Base-by-base conservation (phyloP, 2,329 filamentous ascomycete species). In the Remersonia thermophila region DNA sequence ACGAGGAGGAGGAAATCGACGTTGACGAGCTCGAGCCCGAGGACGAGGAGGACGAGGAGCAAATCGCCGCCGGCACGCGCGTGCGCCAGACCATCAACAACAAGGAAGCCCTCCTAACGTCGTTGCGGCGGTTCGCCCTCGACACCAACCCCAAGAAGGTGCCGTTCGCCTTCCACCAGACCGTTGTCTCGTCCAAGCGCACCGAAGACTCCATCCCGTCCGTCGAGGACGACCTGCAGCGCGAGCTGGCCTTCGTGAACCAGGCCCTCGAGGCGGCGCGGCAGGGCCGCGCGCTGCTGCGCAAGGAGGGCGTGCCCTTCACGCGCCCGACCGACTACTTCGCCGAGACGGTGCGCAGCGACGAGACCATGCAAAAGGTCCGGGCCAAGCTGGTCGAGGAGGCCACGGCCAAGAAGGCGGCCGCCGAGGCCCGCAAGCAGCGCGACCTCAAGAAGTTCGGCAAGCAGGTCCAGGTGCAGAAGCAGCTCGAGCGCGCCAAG, bases 391-490 rank as follows among this genome's bases (percentile, higher is more conserved):
- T 96, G 52, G 72, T 94, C 44, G 87, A 96, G 53, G 85, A 93
- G 54, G 91, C 89, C 0, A 83, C 89, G 9, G 70, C 77, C 43
- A 94, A 94, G 71, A 94, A 94, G 67, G 89, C 91, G 1, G 74
- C 85, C 18, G 78, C 83, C 16, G 91, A 98, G 60, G 91, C 91
- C 6, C 76, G 86, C 56, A 86, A 86, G 63, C 80, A 89, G 65
- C 73, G 91, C 45, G 91, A 98, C 58, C 69, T 96, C 52, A 96
- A 95, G 77, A 98, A 96, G 66, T 98, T 96, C 57, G 91, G 91
- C 57, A 98, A 98, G 67, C 84, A 93, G 59, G 91, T 96, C 36
- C 91, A 98, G 67, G 76, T 94, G 41, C 87, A 87, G 41, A 95
- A 94, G 68, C 64, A 93, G 58, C 89, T 96, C 63, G 89, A 98